Conservation (phyloP, 169 alveolate species). For the Eimeria brunetti region DNA sequence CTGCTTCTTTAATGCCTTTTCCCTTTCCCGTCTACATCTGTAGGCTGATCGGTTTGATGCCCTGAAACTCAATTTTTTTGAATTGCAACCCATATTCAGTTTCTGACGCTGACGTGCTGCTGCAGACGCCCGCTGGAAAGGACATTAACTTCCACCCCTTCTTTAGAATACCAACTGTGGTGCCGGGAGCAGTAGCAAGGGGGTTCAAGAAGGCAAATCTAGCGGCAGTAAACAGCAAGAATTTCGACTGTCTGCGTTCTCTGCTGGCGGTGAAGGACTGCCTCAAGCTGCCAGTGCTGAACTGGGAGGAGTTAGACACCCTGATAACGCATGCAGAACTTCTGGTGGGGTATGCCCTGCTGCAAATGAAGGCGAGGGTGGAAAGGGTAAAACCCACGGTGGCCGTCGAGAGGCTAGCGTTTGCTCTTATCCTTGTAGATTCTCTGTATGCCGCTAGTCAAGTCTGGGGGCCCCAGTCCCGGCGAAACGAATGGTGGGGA, state of each 20-base stretch:
- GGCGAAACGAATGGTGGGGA: not conserved
- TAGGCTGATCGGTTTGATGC: not conserved
- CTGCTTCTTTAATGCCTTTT: not conserved
- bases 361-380: not conserved
- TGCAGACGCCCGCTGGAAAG: not conserved
- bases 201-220: not conserved
- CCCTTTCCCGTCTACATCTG: not conserved
- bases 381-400: not conserved
- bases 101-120: not conserved
- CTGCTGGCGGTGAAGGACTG: not conserved
- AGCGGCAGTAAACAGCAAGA: not conserved
- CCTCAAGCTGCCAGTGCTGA: slow-evolving; percentile 1
- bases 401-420: not conserved
- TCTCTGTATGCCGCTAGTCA: slow-evolving; percentile 13
- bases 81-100: not conserved
- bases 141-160: slow-evolving; percentile 13
- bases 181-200: not conserved
- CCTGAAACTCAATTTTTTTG: not conserved
- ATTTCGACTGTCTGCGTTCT: not conserved
- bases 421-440: not conserved
- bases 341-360: not conserved
- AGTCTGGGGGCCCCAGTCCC: not conserved
- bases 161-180: not conserved
- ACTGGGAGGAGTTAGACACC: not conserved
- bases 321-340: not conserved